A percentile compares a stretch with the other conserved stretches of the same genome.
Conservation (phyloP, 2,329 filamentous ascomycete genomes). For the Furcasterigmium furcatum region DNA sequence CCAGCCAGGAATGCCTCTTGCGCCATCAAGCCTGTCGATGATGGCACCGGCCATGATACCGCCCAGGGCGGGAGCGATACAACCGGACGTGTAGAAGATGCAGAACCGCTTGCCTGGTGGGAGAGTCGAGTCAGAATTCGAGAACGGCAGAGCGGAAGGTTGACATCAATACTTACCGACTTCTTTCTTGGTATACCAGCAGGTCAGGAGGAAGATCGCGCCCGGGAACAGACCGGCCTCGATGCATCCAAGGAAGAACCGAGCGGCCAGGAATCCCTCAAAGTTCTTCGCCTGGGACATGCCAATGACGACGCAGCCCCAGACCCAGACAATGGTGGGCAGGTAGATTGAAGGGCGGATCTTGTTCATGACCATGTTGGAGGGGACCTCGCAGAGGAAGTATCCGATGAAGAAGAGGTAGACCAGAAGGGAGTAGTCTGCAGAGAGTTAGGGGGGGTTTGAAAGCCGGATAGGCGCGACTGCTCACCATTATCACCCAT, state of each 20-base stretch:
- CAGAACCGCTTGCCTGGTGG: conserved; percentile 52
- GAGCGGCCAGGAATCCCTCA: conserved; percentile 21
- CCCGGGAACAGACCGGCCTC: conserved; percentile 47
- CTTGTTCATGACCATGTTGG: conserved; percentile 40
- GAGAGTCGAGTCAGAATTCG: conserved; percentile 26
- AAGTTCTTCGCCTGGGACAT: conserved; percentile 21
- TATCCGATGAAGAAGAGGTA: conserved; percentile 42
- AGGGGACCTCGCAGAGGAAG: conserved; percentile 40
- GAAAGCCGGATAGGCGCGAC: not conserved
- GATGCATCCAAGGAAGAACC: conserved; percentile 44
- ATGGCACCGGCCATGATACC: conserved; percentile 38
- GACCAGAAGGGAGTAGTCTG: conserved; percentile 1
- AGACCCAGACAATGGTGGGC: conserved; percentile 9
- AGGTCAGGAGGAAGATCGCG: conserved; percentile 45
- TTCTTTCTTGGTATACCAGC: conserved; percentile 49
- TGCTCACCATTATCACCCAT: conserved; percentile 31
- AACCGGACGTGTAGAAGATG: conserved; percentile 42
- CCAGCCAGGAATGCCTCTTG: conserved; percentile 17
- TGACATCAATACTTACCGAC: conserved; percentile 17
- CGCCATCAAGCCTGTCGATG: conserved; percentile 25
- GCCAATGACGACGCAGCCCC: conserved; percentile 25
- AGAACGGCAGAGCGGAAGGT: too few species aligned
- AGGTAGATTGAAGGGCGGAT: conserved; percentile 26
- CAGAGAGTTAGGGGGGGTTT: not conserved
- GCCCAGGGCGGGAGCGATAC: conserved; percentile 40